Conservation (phyloP, 2,329 filamentous ascomycete genomes). For the Colletotrichum coccodes region DNA sequence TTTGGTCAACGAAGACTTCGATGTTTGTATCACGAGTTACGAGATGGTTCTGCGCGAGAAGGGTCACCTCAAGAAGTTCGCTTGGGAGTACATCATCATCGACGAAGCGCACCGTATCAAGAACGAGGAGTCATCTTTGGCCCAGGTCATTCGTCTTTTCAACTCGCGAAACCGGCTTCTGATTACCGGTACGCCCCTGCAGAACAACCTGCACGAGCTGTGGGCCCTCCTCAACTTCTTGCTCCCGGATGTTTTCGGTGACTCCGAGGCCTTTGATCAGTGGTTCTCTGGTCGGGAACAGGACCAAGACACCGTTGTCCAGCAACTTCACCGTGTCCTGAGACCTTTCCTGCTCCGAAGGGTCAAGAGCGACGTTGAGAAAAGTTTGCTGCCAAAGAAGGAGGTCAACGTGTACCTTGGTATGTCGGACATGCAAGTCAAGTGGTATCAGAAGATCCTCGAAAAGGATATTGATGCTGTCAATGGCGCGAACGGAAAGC, state of each 20-base stretch:
- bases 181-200: constrained; percentile 95
- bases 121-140: constrained; percentile 97
- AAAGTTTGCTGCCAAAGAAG: constrained; percentile 96
- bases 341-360: constrained; percentile 93
- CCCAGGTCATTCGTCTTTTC: constrained; percentile 96
- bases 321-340: constrained; percentile 93
- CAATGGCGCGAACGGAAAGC: constrained; percentile 94
- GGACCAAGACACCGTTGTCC: constrained; percentile 94
- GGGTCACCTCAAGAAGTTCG: constrained; percentile 93
- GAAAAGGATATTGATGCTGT: constrained; percentile 99
- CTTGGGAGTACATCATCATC: constrained; percentile 99
- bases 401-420: constrained; percentile 97
- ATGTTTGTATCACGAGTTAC: constrained; percentile 98
- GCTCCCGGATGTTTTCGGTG: constrained; percentile 97
- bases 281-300: constrained; percentile 94
- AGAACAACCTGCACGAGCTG: constrained; percentile 97
- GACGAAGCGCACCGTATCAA: constrained; percentile 99
- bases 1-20: constrained; percentile 93
- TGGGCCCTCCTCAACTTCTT: constrained; percentile 98
- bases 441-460: constrained; percentile 99
- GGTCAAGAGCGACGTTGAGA: constrained; percentile 98
- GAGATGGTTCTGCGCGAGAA: constrained; percentile 99
- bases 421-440: constrained; percentile 99
- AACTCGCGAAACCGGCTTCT: constrained; percentile 93
- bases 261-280: constrained; percentile 95